These are phyloP conservation scores for Phytophthora ohioensis DNA, from an alignment of 352 stramenopile genomes.

Conservation along the genomic window DNA sequence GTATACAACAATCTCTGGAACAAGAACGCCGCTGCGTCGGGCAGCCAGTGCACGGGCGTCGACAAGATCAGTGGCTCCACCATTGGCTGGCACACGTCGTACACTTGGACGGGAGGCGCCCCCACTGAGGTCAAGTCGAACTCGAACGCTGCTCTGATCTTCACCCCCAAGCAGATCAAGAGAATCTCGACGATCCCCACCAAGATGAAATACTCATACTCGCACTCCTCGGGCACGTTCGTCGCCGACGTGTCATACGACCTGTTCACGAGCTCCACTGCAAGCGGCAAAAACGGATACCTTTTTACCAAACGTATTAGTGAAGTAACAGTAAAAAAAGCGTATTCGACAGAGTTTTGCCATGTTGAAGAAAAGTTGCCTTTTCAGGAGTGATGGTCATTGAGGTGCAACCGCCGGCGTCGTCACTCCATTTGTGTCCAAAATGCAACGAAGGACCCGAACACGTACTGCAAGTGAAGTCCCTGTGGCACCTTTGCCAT, in stretches of 20 bases:
- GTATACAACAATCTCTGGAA: constrained; percentile 66
- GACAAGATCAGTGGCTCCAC: constrained; percentile 42
- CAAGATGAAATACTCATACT: constrained; percentile 43
- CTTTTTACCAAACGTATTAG: constrained; percentile 1
- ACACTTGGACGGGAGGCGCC: constrained; percentile 40
- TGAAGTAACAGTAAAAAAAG: constrained; percentile 10
- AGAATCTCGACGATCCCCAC: constrained; percentile 45
- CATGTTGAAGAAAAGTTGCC: constrained; percentile 20
- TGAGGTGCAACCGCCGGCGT: constrained; percentile 22
- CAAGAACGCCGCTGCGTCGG: constrained; percentile 39
- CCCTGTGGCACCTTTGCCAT: neutral
- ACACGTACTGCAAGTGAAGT: neutral
- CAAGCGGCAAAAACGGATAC: constrained; percentile 32
- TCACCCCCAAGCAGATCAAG: constrained; percentile 40
- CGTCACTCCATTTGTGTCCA: neutral
- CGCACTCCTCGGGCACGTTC: constrained; percentile 33
- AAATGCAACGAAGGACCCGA: constrained; percentile 15
- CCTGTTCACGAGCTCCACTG: constrained; percentile 42
- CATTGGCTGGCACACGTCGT: constrained; percentile 54
- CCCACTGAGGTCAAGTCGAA: constrained; percentile 52
- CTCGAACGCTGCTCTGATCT: constrained; percentile 49
- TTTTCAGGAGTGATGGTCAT: constrained; percentile 31
- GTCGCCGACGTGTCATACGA: constrained; percentile 47
- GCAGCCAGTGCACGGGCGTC: constrained; percentile 55
- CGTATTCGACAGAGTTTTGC: too few relatives aligned